phyloP scores from a whole-genome alignment of 2,329 filamentous ascomycete genomes.

The Alternaria solani region DNA sequence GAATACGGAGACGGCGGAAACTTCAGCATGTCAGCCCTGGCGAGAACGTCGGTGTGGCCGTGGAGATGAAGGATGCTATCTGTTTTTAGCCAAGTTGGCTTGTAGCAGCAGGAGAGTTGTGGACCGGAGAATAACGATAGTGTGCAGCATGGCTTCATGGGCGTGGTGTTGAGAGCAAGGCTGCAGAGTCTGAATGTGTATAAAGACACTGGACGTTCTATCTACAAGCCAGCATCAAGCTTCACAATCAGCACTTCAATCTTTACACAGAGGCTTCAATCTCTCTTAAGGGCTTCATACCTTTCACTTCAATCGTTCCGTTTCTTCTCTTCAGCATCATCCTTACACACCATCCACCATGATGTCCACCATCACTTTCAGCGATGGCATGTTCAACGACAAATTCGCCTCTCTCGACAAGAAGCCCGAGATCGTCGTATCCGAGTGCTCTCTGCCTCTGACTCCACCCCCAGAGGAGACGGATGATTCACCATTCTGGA shows the following conservation, averaged over 20 bases:
- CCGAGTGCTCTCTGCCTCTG: conserved; percentile 8
- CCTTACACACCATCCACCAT: background rate
- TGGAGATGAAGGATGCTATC: background rate
- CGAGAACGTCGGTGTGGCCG: background rate
- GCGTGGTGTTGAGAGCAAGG: no score
- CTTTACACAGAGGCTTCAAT: no score
- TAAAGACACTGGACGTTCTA: no score
- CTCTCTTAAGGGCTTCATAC: no score
- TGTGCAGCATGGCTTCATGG: no score
- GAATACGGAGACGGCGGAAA: background rate
- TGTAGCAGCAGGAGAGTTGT: background rate
- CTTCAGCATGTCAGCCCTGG: background rate
- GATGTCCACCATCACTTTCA: conserved; percentile 12
- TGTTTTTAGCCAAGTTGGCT: background rate
- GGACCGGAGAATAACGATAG: background rate
- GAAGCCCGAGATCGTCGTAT: conserved; percentile 8
- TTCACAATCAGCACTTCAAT: no score
- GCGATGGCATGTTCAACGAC: conserved; percentile 9
- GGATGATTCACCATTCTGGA: background rate
- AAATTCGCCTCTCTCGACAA: conserved; percentile 2
- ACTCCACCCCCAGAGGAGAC: conserved; percentile 13
- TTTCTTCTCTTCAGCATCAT: background rate
- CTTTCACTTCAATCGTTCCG: no score
- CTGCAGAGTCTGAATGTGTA: no score
- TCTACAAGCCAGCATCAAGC: no score